Base-by-base conservation (phyloP, 441 rosid species). In the Bruguiera hainesii region DNA sequence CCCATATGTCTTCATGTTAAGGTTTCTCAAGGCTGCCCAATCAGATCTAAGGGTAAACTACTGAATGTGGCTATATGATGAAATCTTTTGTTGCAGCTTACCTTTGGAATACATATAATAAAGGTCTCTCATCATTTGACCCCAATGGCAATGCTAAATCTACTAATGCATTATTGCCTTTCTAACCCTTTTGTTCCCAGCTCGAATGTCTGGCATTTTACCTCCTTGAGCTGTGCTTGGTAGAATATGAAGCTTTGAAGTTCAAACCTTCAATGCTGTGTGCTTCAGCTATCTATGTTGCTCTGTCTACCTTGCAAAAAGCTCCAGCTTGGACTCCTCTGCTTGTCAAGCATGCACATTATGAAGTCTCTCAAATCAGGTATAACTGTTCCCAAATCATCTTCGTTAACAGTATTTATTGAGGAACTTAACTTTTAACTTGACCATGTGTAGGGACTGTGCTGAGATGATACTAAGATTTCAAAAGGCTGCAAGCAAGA, bases 1-100 rank as follows among this genome's bases (percentile, higher is more conserved):
- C 31, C 87, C 95, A 6, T 91, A 94, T 70, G 97, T 91, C 71
- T 94, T 94, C 87, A 84, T 89, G 98, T 74, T 91, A 71, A 87
- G 97, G 75, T 94, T 91, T 79, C 88, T 94, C 51, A 89, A 88
- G 84, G 98, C 96, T 80, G 96, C 99, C 74, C 88, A 79, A 71
- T 84, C 98, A 46, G 85, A 91, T 75, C 65, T 71, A 60, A 79
- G 81, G 93, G 98, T 90, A 78, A 30, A 39, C 28, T 19, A 19
- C 28, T 64, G 50, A 37, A n/a, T 62, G 62, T 69, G 39, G 52
- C 53, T 49, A n/a, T 6, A 26, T 50, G 19, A 35, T 29, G 21
- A 61, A 31, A 9, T 61, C 29, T 51, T 33, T 52, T 52, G 28
- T 52, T 52, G 20, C 20, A 52, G 56, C 28, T 52, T 21, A 52